Percentiles rank a stretch among this genome's conserved stretches.
Evolutionary conservation across 2,329 filamentous ascomycete genomes (phyloP).

Genomic region (Chalara sp.): DNA sequence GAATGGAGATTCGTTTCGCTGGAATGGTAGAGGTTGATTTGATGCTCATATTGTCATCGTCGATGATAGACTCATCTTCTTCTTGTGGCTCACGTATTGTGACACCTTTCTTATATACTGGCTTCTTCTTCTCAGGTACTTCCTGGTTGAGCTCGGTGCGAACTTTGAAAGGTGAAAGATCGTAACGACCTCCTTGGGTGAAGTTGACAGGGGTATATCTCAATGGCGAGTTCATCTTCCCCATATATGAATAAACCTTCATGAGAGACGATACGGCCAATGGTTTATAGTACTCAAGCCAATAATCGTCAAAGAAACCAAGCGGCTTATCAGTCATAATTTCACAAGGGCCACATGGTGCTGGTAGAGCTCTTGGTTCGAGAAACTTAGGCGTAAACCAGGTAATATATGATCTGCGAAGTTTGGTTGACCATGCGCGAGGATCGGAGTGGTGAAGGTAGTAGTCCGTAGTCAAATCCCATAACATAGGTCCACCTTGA

Average conservation of each 20-base stretch:
- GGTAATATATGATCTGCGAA: constrained; percentile 67
- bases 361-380: constrained; percentile 41
- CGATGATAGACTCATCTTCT: constrained; percentile 15
- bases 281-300: constrained; percentile 94
- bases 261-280: constrained; percentile 79
- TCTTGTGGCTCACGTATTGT: constrained; percentile 56
- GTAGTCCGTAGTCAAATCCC: constrained; percentile 93
- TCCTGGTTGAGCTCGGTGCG: constrained; percentile 58
- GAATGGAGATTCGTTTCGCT: constrained; percentile 46
- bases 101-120: constrained; percentile 53
- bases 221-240: constrained; percentile 80
- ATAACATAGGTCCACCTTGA: constrained; percentile 87
- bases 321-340: constrained; percentile 18
- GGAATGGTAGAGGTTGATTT: constrained; percentile 33
- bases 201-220: constrained; percentile 74
- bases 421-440: constrained; percentile 59
- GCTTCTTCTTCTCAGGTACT: constrained; percentile 51
- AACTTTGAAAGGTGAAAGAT: constrained; percentile 82
- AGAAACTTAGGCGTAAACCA: constrained; percentile 80
- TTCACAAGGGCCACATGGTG: constrained; percentile 13
- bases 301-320: constrained; percentile 80
- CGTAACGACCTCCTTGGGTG: constrained; percentile 66
- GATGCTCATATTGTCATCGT: constrained; percentile 37
- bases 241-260: constrained; percentile 77
- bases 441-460: constrained; percentile 91